Evolutionary conservation across 306 rosid genomes (phyloP).

Genomic region (Begonia loranthoides): DNA sequence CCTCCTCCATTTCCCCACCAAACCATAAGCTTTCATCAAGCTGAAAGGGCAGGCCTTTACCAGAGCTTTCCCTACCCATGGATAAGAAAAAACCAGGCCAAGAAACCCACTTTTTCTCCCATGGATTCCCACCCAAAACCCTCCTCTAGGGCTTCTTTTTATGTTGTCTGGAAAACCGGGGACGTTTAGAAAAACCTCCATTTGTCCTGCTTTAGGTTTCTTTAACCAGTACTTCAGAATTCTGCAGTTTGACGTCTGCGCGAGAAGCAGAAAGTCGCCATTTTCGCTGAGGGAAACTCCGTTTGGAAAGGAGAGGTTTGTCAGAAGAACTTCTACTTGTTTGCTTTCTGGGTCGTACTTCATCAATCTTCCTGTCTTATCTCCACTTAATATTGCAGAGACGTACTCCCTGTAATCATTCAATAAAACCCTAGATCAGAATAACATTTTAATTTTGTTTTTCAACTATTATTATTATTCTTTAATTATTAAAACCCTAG

Average conservation of each 20-base stretch:
- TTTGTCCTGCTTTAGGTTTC: conserved; percentile 34
- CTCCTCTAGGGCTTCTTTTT: conserved; percentile 54
- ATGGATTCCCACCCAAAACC: conserved; percentile 70
- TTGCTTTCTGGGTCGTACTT: conserved; percentile 47
- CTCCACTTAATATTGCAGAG: conserved; percentile 40
- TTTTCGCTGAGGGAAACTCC: conserved; percentile 52
- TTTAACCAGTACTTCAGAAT: conserved; percentile 52
- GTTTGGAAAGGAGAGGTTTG: conserved; percentile 51
- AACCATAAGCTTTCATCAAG: conserved; percentile 22
- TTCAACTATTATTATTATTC: too few relatives aligned
- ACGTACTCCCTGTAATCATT: conserved; percentile 33
- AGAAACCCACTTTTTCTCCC: conserved; percentile 26
- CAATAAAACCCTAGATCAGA: too few relatives aligned
- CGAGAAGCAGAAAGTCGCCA: conserved; percentile 36
- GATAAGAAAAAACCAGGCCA: conserved; percentile 28
- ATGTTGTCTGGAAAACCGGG: conserved; percentile 85
- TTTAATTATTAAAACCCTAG: too few relatives aligned
- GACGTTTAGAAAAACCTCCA: conserved; percentile 34
- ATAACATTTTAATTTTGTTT: too few relatives aligned
- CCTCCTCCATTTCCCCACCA: conserved; percentile 30
- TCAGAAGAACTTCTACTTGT: conserved; percentile 27
- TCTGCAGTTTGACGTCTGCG: conserved; percentile 46
- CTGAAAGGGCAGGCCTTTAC: conserved; percentile 34
- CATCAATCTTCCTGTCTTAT: conserved; percentile 50
- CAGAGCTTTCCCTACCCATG: conserved; percentile 35